Conservation (phyloP, 139 green algal species). For the Astrephomene gubernaculifera region DNA sequence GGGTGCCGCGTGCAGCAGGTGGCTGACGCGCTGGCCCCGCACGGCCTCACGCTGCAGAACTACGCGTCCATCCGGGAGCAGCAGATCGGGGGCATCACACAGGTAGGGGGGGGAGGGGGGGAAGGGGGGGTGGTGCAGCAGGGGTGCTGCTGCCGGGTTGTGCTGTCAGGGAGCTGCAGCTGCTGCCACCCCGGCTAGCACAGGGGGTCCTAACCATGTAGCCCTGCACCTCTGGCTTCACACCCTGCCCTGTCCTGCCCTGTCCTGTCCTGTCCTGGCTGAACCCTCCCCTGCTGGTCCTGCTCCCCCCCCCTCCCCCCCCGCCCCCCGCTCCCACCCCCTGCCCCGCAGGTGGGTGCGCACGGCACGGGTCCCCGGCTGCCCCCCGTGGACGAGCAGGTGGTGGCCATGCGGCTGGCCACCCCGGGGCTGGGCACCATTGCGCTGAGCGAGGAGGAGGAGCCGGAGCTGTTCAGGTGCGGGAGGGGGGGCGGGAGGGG, state of each 20-base stretch:
- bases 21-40: constrained; percentile 79
- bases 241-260: no score
- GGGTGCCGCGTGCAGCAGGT: constrained; percentile 84
- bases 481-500: not conserved
- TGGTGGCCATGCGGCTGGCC: constrained; percentile 91
- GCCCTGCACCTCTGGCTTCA: no score
- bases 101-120: constrained; percentile 61
- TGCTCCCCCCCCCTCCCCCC: not conserved
- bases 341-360: constrained; percentile 79
- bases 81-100: constrained; percentile 93
- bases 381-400: constrained; percentile 91
- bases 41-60: constrained; percentile 96
- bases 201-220: no score
- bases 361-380: constrained; percentile 95
- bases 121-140: not conserved
- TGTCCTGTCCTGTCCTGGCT: not conserved
- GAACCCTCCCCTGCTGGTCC: not conserved
- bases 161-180: no score
- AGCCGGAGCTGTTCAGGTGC: constrained; percentile 84
- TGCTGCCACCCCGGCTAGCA: no score
- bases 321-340: not conserved
- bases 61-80: constrained; percentile 97
- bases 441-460: constrained; percentile 59
- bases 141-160: no score
- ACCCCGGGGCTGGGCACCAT: constrained; percentile 87